Base-by-base conservation (phyloP, 345 rosid genomes). In the Balakata baccata region DNA sequence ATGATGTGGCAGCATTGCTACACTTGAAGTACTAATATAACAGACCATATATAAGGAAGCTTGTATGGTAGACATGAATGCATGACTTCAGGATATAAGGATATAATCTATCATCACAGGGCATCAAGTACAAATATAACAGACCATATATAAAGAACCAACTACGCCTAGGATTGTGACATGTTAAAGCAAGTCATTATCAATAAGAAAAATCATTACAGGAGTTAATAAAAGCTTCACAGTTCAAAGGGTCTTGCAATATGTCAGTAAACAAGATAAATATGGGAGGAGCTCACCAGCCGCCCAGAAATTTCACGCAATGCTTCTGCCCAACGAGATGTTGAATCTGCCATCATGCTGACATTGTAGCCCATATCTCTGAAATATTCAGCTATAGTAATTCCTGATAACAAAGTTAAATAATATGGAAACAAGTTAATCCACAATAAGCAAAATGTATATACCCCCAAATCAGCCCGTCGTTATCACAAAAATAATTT, bases 311-410 rank as follows among this genome's bases (percentile, higher is more conserved):
- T 96, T 91, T 96, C 98, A 86, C 97, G 92, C 89, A 96, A 80
- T 79, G 99, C 98, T 86, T 96, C 98, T 81, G 97, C 99, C 99
- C 99, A 93, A 41, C 98, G 97, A 77, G 99, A 96, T 8, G 99
- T 96, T 66, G 95, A 96, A 87, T 96, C 98, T 70, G 97, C 99
- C 99, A 96, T 93, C 99, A 96, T 93, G 82, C 99, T 93, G 75
- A 96, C 98, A 85, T 96, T 93, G 86, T 85, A 84, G 38, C 99
- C 99, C 98, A 96, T 96, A 83, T 96, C 99, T 83, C 97, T 87
- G 75, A 96, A 96, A 73, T 96, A 96, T 78, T 96, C 98, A 68
- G 98, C 99, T 72, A 96, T 87, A n/a, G 99, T 96, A 78, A 96
- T 93, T 74, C 99, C 99, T 96, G 87, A 52, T 71, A 60, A 22